Evolutionary conservation across 73 alveolate genomes (phyloP).

Genomic region (Durusdinium trenchii): DNA sequence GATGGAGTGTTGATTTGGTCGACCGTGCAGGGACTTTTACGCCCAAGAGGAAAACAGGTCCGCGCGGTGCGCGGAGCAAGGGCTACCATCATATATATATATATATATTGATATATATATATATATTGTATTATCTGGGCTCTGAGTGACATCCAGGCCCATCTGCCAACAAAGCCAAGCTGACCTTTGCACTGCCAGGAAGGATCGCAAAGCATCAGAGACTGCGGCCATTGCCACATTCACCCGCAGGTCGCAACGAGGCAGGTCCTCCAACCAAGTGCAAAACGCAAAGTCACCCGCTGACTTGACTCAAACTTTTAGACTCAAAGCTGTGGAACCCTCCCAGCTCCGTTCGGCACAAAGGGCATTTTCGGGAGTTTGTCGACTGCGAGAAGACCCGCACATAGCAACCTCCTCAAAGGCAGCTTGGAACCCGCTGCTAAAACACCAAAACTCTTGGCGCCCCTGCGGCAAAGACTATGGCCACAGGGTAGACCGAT

Average conservation of each 20-base stretch:
- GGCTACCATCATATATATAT: too few species aligned
- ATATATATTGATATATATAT: too few species aligned
- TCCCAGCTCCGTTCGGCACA: conserved; percentile 68
- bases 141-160: too few species aligned
- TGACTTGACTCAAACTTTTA: background rate
- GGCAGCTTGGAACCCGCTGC: background rate
- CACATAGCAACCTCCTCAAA: conserved; percentile 79
- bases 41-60: too few species aligned
- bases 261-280: conserved; percentile 60
- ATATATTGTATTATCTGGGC: too few species aligned
- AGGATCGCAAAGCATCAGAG: conserved; percentile 68
- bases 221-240: conserved; percentile 90
- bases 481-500: conserved; percentile 92
- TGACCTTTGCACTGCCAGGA: conserved; percentile 74
- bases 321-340: background rate
- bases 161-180: too few species aligned
- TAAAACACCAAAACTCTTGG: background rate
- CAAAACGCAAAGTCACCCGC: too few species aligned
- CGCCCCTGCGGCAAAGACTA: conserved; percentile 69
- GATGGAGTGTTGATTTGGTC: too few species aligned
- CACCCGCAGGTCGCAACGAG: conserved; percentile 67
- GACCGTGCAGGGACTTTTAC: too few species aligned
- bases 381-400: conserved; percentile 78
- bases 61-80: too few species aligned
- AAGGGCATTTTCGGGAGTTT: conserved; percentile 67